Base-by-base conservation (phyloP, 225 moss, liverwort and hornwort genomes). In the Climacium dendroides region DNA sequence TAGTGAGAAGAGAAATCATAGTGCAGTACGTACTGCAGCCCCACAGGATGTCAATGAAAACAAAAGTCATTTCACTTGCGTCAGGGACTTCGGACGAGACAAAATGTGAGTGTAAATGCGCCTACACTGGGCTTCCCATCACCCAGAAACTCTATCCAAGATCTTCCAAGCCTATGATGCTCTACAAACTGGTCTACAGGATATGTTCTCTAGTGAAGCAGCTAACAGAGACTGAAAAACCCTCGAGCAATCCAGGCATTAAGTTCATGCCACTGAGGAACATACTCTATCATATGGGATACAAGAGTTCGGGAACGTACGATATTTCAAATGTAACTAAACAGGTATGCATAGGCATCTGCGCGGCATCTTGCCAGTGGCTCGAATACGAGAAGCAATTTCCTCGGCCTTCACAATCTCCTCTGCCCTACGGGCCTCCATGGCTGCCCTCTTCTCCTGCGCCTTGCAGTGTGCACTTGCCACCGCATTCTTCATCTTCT, bases 401-500 rank as follows among this genome's bases (percentile, higher is more conserved):
- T 91, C 92, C 66, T 92, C 89, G 19, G 89, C 90, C 83, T 89
- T 92, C 79, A 92, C 90, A 71, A 86, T 83, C 41, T 92, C 90
- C 83, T 92, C 87, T 43, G 90, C 89, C 57, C 63, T 90, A 4
- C 87, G 87, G 25, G 92, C 92, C 75, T 92, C 92, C 89, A 90
- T 90, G 32, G 90, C 87, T 43, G 92, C 92, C 74, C 92, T 87
- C 85, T 32, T 89, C 83, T 92, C 92, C 70, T 92, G 83, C 45
- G 90, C 90, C 77, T 77, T 87, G 79, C 89, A 85, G 71, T 92
- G 92, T 9, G 89, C 92, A 82, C 75, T 85, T 39, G 90, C 92
- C 76, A 92, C 89, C n/a, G 87, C 89, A 50, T 92, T 92, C 89
- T 92, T 90, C 92, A 91, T 92, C 85, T 74, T 89, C 83, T 92